Evolutionary conservation across 148 eudicot species (phyloP).

Genomic region (Chenopodium formosanum): DNA sequence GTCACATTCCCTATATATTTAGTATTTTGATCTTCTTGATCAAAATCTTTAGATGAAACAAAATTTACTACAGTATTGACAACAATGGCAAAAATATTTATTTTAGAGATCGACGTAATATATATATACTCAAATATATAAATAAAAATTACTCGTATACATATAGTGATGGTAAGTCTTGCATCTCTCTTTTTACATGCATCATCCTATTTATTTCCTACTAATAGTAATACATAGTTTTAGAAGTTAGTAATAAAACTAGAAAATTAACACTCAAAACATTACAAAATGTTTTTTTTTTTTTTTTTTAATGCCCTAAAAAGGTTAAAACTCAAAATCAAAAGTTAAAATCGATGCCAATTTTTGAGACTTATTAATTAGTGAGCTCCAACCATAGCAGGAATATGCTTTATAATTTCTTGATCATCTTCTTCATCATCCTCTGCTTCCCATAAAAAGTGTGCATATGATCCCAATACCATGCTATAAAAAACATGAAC

Average conservation of each 20-base stretch:
- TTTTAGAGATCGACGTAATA: too few species aligned
- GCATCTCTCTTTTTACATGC: not conserved
- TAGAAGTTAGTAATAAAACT: not conserved
- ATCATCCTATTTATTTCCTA: not conserved
- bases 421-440: constrained; percentile 43
- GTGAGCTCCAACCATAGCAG: constrained; percentile 22
- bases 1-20: too few species aligned
- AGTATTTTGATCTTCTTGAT: too few species aligned
- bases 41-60: too few species aligned
- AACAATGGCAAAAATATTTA: too few species aligned
- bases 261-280: too few species aligned
- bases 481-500: constrained; percentile 27
- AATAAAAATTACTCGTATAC: too few species aligned
- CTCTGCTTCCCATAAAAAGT: constrained; percentile 74
- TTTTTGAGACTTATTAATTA: not conserved
- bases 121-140: too few species aligned
- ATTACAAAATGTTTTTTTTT: not conserved
- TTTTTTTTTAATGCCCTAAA: not conserved
- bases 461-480: constrained; percentile 76
- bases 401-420: constrained; percentile 8
- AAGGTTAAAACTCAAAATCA: not conserved
- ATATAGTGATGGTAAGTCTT: too few species aligned
- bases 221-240: not conserved
- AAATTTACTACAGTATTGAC: too few species aligned
- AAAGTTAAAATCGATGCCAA: too few species aligned